Conservation (phyloP, 257 asterid genomes). For the Capsicum rhomboideum region DNA sequence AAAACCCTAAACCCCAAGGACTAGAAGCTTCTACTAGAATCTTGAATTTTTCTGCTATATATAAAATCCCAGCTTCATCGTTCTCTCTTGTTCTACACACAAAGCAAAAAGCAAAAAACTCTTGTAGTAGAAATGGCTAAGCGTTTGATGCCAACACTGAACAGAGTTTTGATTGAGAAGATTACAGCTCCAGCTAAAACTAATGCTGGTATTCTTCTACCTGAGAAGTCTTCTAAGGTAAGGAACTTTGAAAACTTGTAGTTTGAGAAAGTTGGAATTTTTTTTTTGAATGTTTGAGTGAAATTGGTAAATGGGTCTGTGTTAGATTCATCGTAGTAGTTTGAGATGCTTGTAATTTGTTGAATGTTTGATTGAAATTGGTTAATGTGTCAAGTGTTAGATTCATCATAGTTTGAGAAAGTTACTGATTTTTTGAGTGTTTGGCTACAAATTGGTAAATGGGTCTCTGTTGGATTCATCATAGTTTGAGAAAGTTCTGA, state of each 20-base stretch:
- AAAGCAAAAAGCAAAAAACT: not conserved
- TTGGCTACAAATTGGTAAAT: too few relatives aligned
- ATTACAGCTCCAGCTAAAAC: slow-evolving; percentile 74
- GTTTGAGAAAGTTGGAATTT: too few relatives aligned
- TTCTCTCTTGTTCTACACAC: not conserved
- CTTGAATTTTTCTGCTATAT: not conserved
- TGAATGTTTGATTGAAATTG: not conserved
- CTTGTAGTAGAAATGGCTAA: slow-evolving; percentile 39
- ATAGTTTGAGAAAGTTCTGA: too few relatives aligned
- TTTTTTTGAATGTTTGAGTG: too few relatives aligned
- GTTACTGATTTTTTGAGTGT: too few relatives aligned
- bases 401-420: not conserved
- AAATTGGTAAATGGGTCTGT: too few relatives aligned
- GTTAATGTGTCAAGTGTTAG: not conserved
- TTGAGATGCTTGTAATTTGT: not conserved
- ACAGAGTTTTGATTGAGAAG: slow-evolving; percentile 85
- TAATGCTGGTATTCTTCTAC: slow-evolving; percentile 79
- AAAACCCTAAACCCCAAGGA: slow-evolving; percentile 29
- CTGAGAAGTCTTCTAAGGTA: slow-evolving; percentile 78
- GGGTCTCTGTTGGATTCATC: not conserved
- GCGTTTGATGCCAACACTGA: slow-evolving; percentile 73
- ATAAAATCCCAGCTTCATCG: not conserved
- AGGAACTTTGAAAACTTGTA: not conserved
- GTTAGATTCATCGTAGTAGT: not conserved
- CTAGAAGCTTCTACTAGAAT: slow-evolving; percentile 39